Percentiles rank a stretch among this genome's conserved stretches.
These are phyloP conservation scores for Penicillium sp. DNA, from an alignment of 2,329 filamentous ascomycete species.

Conservation along the genomic window DNA sequence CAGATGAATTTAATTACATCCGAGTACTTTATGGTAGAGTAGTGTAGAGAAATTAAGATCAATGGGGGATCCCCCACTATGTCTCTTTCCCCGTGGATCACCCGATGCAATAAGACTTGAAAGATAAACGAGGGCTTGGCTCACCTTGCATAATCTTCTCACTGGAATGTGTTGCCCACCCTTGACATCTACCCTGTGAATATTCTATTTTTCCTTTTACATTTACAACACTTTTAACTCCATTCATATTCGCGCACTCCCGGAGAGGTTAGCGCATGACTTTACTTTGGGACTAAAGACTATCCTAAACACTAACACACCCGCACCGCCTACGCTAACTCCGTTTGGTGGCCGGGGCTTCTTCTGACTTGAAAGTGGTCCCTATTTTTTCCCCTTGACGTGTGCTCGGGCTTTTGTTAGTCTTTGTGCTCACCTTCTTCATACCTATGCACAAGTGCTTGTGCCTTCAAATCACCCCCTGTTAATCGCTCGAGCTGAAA, in stretches of 20 bases:
- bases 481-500: conserved; percentile 16
- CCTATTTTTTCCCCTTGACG: conserved; percentile 1
- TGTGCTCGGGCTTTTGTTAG: background rate
- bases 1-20: background rate
- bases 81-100: conserved; percentile 1
- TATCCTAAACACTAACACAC: conserved; percentile 4
- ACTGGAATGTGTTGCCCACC: conserved; percentile 4
- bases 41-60: background rate
- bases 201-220: background rate
- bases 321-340: conserved; percentile 12
- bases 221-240: background rate
- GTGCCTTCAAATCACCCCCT: conserved; percentile 8
- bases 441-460: background rate
- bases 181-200: background rate
- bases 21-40: background rate
- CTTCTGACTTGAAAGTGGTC: background rate
- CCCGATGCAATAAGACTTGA: background rate
- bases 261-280: conserved; percentile 6
- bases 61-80: background rate
- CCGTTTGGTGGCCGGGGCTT: conserved; percentile 8
- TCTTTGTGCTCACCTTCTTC: background rate
- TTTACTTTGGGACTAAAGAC: background rate
- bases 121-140: conserved; percentile 2
- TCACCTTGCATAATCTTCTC: conserved; percentile 8
- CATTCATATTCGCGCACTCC: background rate